A percentile compares a stretch with the other conserved stretches of the same genome.
These are phyloP conservation scores for Magnusiomyces suaveolens DNA, from an alignment of 1,139 yeast species.

Conservation along the genomic window DNA sequence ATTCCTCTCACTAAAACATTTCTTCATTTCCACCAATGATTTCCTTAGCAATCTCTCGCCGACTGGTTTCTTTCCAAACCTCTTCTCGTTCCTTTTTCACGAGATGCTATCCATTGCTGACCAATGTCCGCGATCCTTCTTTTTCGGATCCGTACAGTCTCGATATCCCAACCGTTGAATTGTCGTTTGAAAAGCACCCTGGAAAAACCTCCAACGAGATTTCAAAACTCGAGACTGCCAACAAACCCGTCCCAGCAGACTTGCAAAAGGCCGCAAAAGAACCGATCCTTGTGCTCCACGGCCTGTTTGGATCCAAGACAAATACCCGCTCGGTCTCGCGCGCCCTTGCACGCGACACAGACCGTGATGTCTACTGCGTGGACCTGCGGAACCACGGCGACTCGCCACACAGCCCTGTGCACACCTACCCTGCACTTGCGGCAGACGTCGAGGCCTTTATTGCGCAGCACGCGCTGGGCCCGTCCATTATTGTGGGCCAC, in stretches of 20 bases:
- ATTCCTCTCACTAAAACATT: no score
- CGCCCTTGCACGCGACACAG: conserved; percentile 30
- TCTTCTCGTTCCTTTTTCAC: not conserved
- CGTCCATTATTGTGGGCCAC: conserved; percentile 75
- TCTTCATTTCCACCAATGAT: no score
- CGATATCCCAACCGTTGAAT: conserved; percentile 12
- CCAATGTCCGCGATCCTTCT: not conserved
- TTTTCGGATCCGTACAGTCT: conserved; percentile 1
- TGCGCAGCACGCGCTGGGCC: conserved; percentile 36
- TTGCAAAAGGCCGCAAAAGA: not conserved
- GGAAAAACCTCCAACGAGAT: not conserved
- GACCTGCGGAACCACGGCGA: conserved; percentile 88
- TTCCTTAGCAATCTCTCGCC: no score
- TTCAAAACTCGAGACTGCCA: conserved; percentile 2
- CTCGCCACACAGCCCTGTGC: conserved; percentile 64
- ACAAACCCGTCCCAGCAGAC: not conserved
- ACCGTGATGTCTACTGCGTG: conserved; percentile 48
- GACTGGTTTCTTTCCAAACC: no score
- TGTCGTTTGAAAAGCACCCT: conserved; percentile 11
- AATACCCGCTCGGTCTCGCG: conserved; percentile 73
- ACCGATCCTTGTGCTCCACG: conserved; percentile 76
- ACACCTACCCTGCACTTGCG: conserved; percentile 74
- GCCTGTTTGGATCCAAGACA: conserved; percentile 72
- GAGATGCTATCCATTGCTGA: not conserved
- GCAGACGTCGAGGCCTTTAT: conserved; percentile 75